Conservation (phyloP, 208 protist genomes). For the Entamoeba invadens region DNA sequence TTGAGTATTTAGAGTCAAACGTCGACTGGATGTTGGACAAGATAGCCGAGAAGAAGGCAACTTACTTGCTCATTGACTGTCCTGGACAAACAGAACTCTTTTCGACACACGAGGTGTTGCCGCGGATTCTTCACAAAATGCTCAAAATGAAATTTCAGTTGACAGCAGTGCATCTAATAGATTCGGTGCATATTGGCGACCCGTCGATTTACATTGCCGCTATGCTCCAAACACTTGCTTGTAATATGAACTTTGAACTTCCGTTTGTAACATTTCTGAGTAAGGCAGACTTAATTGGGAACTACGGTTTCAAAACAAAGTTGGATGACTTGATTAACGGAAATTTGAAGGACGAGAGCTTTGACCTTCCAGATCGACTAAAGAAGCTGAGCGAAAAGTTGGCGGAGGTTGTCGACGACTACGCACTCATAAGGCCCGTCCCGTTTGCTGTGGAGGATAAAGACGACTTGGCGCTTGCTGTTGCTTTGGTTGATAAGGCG, state of each 20-base stretch:
- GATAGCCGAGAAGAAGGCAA: slow-evolving; percentile 18
- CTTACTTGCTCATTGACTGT: slow-evolving; percentile 36
- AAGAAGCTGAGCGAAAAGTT: neutral
- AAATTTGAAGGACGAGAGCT: neutral
- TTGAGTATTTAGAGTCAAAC: slow-evolving; percentile 23
- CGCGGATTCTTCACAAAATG: neutral
- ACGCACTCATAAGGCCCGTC: neutral
- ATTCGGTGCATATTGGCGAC: neutral
- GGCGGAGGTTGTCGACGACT: neutral
- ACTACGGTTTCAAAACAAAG: neutral
- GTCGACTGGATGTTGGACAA: slow-evolving; percentile 18
- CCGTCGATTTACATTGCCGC: neutral
- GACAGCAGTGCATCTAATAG: neutral
- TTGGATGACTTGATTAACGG: neutral
- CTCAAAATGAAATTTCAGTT: neutral
- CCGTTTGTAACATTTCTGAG: neutral
- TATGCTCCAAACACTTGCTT: neutral
- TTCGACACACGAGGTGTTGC: neutral
- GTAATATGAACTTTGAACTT: neutral
- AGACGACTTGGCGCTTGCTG: neutral
- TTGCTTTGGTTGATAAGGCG: neutral
- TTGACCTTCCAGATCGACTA: neutral
- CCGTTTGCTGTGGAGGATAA: neutral
- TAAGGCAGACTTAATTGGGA: neutral
- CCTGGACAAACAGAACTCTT: slow-evolving; percentile 33